Conservation (phyloP, 1,139 yeast species). For the Saccharomyces hybrid region DNA sequence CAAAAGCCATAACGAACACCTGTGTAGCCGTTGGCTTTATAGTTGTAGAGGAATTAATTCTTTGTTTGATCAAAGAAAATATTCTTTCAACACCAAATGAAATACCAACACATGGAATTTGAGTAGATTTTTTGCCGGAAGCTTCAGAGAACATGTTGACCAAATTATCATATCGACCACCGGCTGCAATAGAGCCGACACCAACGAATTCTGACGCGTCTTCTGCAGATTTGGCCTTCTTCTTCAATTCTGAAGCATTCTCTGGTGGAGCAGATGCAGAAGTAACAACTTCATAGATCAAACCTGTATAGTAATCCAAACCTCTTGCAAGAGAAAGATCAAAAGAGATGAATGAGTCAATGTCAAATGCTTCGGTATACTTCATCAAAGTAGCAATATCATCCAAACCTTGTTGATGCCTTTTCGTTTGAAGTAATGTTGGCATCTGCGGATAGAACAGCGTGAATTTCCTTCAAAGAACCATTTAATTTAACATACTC, state of each 20-base stretch:
- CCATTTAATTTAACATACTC: constrained; percentile 84
- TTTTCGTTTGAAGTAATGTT: constrained; percentile 52
- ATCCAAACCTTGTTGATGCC: constrained; percentile 70
- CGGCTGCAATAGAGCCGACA: constrained; percentile 96
- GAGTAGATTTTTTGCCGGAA: constrained; percentile 64
- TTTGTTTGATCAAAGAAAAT: constrained; percentile 78
- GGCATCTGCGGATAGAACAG: constrained; percentile 48
- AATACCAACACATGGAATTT: constrained; percentile 94
- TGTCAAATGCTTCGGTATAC: constrained; percentile 73
- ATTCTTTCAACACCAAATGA: constrained; percentile 95
- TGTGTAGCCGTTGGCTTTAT: constrained; percentile 82
- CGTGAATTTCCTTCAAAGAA: constrained; percentile 58
- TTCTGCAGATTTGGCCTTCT: constrained; percentile 47
- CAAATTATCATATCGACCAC: constrained; percentile 93
- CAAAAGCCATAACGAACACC: constrained; percentile 94
- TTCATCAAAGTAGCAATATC: constrained; percentile 72
- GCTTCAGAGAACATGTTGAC: constrained; percentile 91
- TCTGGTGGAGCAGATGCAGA: constrained; percentile 90
- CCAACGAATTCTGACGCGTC: constrained; percentile 97
- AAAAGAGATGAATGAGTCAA: constrained; percentile 58
- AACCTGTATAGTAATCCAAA: constrained; percentile 92
- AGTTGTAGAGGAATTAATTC: constrained; percentile 48
- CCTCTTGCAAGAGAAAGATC: constrained; percentile 96
- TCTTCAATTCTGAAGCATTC: constrained; percentile 60
- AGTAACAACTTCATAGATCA: constrained; percentile 93